Evolutionary conservation across 129 eudicot species (phyloP).

Genomic region (Gnaphalium uliginosum): DNA sequence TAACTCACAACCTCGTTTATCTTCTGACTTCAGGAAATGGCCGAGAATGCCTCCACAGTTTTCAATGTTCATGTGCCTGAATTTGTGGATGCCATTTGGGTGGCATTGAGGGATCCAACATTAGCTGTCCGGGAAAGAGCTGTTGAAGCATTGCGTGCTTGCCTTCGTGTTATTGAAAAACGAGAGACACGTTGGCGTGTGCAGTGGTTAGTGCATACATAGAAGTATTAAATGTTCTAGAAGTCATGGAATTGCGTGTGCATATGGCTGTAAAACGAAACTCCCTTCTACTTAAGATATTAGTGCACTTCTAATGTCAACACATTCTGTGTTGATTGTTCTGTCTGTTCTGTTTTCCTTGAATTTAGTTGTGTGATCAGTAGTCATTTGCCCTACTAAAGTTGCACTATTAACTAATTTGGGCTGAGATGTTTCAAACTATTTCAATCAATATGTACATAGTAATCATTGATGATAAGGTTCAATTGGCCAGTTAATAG

Average conservation of each 20-base stretch:
- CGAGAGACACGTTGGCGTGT: slow-evolving; percentile 99
- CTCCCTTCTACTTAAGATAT: slow-evolving; percentile 6
- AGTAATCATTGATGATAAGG: not conserved
- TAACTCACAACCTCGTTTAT: slow-evolving; percentile 20
- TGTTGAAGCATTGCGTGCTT: slow-evolving; percentile 98
- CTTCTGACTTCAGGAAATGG: slow-evolving; percentile 75
- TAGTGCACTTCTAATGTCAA: slow-evolving; percentile 11
- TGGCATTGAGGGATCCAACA: slow-evolving; percentile 90
- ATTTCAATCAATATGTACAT: not conserved
- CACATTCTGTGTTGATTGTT: slow-evolving; percentile 19
- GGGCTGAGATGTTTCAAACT: slow-evolving; percentile 3
- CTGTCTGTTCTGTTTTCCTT: slow-evolving; percentile 2
- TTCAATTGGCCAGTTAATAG: not conserved
- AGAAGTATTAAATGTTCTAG: not conserved
- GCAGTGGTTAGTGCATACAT: slow-evolving; percentile 67
- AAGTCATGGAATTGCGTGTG: not conserved
- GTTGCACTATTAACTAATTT: not conserved
- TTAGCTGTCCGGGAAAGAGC: slow-evolving; percentile 87
- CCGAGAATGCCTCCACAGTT: slow-evolving; percentile 96
- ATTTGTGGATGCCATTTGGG: slow-evolving; percentile 97
- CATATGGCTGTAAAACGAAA: slow-evolving; percentile 3
- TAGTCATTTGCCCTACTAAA: slow-evolving; percentile 2
- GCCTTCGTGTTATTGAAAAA: slow-evolving; percentile 95
- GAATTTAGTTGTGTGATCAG: not conserved
- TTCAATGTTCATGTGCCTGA: slow-evolving; percentile 88